Percentiles rank a stretch among this genome's conserved stretches.
Conservation (phyloP, 164 flowering plant species). For the Protea cynaroides region DNA sequence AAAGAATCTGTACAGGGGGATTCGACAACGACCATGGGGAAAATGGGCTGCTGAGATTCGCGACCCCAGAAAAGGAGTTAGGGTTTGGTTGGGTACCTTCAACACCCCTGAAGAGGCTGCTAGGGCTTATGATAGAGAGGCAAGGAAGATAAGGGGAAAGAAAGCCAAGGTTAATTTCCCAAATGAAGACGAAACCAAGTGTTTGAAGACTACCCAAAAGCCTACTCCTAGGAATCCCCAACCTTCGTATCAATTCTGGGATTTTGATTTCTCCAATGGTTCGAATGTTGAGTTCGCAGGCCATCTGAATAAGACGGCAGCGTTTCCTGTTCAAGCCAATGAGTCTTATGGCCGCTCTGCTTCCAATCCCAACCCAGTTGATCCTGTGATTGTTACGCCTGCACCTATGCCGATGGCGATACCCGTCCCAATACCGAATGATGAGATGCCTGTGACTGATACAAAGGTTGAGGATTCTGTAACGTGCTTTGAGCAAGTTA, state of each 20-base stretch:
- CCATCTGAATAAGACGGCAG: slow-evolving; percentile 16
- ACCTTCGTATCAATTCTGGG: background rate
- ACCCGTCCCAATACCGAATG: no score
- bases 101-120: slow-evolving; percentile 96
- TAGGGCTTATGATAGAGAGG: slow-evolving; percentile 82
- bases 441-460: slow-evolving; percentile 12
- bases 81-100: slow-evolving; percentile 95
- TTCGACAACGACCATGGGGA: slow-evolving; percentile 91
- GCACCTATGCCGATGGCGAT: no score
- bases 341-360: slow-evolving; percentile 1
- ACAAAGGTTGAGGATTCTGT: slow-evolving; percentile 12
- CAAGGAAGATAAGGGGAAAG: slow-evolving; percentile 77
- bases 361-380: background rate
- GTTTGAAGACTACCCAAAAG: background rate
- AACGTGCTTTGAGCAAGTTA: slow-evolving; percentile 1
- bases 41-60: slow-evolving; percentile 99
- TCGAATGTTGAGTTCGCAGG: slow-evolving; percentile 17
- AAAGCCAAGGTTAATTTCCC: slow-evolving; percentile 95
- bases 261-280: background rate
- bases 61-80: slow-evolving; percentile 86
- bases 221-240: slow-evolving; percentile 2
- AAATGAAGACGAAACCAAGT: slow-evolving; percentile 39
- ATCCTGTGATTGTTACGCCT: background rate
- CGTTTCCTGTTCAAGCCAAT: background rate
- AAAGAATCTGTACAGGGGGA: slow-evolving; percentile 86